Evolutionary conservation across 805 yeast species (phyloP), one percentile per base, ranked within the genome.

Genomic region (Lipomyces yamanashiensis): DNA sequence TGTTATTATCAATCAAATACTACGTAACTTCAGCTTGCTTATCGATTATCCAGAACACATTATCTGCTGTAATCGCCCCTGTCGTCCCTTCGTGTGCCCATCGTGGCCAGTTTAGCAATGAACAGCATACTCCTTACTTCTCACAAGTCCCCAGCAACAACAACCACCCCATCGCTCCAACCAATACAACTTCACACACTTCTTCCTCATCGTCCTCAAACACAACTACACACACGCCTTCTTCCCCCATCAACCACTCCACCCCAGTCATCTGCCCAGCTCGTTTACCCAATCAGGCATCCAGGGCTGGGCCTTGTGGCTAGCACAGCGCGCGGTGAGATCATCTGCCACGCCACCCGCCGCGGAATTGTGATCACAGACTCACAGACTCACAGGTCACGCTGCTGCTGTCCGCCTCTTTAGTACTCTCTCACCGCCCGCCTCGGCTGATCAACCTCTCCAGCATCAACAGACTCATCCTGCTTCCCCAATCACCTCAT

Each of bases 361-460:
- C 21, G 45, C 33, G 13, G 37, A 7, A 45, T 36, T 28, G 54
- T 51, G 54, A 51, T 33, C 19, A 19, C 15, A 9, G 40, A 36
- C 13, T 53, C 56, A 53, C 56, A n/a, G 2, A 28, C 19, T 41
- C 56, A 40, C 56, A 41, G 39, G 48, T 40, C 37, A 21, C 48
- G 33, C 21, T 21, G 48, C 56, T 8, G 48, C 39, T 3, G 28
- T 28, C 28, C 48, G 1, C 36, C 47, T 40, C 56, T 28, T 23
- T n/a, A 23, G 17, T 34, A n/a, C 40, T 51, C 51, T 19, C 58
- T 41, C 58, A 51, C 58, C 58, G 51, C 58, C 48, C 58, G 49
- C 40, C 51, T 44, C 58, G 50, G 23, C 47, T 28, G 36, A n/a
- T n/a, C 45, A 13, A 6, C 17, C 33, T 39, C 17, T 21, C 17